Percentiles rank a stretch among this genome's conserved stretches.
Conservation (phyloP, 768 basidiomycete genomes). For the Agaricus bisporus region DNA sequence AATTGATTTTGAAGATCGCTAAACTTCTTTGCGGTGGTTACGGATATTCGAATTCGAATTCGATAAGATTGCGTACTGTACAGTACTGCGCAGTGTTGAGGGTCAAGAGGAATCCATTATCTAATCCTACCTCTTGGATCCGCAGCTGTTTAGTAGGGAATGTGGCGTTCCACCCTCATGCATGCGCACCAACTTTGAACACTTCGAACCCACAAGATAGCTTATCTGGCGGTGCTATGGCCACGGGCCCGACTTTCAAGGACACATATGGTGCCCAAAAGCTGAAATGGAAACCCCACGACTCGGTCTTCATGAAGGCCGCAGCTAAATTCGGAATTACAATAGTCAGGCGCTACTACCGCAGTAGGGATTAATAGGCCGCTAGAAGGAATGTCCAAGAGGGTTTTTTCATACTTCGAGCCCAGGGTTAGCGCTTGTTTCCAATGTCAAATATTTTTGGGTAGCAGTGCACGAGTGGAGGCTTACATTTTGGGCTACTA, state of each 20-base stretch:
- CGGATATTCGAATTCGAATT: background rate
- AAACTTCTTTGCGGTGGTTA: background rate
- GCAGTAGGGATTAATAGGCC: background rate
- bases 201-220: too few relatives aligned
- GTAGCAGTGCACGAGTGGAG: background rate
- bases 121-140: too few relatives aligned
- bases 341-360: background rate
- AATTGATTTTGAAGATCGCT: background rate
- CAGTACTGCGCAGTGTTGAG: too few relatives aligned
- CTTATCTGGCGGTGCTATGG: too few relatives aligned
- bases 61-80: too few relatives aligned
- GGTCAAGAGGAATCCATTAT: too few relatives aligned
- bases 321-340: background rate
- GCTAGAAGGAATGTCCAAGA: constrained; percentile 4
- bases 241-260: background rate
- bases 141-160: too few relatives aligned
- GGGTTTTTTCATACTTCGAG: background rate
- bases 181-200: too few relatives aligned
- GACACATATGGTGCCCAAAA: background rate
- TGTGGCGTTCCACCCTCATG: too few relatives aligned
- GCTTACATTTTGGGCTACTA: background rate
- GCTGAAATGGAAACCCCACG: background rate
- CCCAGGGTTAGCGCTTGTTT: constrained; percentile 1
- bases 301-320: too few relatives aligned
- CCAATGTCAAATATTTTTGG: background rate